Base-by-base conservation (phyloP, 2,329 filamentous ascomycete genomes). In the Cadophora sp. region DNA sequence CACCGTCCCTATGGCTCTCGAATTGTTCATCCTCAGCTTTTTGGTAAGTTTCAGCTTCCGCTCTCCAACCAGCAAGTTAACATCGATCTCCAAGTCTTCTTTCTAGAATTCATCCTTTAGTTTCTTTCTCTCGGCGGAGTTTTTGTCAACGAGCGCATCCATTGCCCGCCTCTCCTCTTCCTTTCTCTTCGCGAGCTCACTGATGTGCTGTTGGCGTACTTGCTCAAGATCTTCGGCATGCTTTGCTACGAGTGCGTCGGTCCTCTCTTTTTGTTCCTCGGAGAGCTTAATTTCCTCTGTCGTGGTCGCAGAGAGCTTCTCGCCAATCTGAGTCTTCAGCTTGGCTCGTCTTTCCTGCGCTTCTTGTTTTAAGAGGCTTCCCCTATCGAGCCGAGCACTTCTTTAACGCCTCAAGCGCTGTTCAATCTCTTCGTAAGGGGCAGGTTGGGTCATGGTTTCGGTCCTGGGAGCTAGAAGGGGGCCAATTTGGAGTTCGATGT, bases 211-310 rank as follows among this genome's bases (percentile, higher is more conserved):
- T 20, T 43, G 47, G 11, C 20, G 22, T 8, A 62, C 9, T 16
- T 50, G 30, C 33, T 24, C 18, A 39, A 62, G 22, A 20, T 51
- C 41, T 18, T 39, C 6, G 7, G 58, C 33, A 16, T 60, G 33
- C 20, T 50, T 51, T 6, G 22, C 51, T 33, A 30, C 51, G 6
- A 63, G 45, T 16, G n/a, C 41, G 4, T 62, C 33, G 18, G 18
- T 55, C 39, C 62, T 58, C 81, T 20, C 11, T 7, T 48, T 14
- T 22, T 47, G 30, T 27, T 41, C 20, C 16, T 59, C 56, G 43
- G 36, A 30, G 1, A 59, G 53, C 7, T 39, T n/a, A 30, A 6
- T 9, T 8, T 43, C 30, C 9, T 62, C 48, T 24, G 1, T 41
- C 13, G n/a, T 7, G 3, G 33, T 18, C 33, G 2, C 41, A 14